Percentiles rank a stretch among this genome's conserved stretches.
Conservation (phyloP, 2,329 filamentous ascomycete genomes). For the Polytolypa hystricis region DNA sequence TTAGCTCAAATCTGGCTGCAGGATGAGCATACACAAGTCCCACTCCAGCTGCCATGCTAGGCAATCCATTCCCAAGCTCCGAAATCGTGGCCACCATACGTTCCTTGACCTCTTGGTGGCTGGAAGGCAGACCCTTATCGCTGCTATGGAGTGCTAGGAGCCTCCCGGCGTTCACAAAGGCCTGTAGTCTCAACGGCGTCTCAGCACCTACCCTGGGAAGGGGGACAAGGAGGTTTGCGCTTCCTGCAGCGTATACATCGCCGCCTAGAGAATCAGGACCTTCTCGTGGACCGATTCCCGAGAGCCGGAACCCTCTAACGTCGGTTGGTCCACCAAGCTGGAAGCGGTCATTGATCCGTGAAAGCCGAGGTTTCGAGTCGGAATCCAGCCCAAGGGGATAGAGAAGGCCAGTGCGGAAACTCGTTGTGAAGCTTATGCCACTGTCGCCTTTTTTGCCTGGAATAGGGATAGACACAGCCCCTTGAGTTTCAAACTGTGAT, state of each 20-base stretch:
- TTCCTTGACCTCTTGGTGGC: slow-evolving; percentile 34
- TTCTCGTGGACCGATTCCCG: slow-evolving; percentile 80
- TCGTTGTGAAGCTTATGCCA: slow-evolving; percentile 71
- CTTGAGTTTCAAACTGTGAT: slow-evolving; percentile 71
- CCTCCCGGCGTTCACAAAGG: slow-evolving; percentile 84
- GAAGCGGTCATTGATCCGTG: slow-evolving; percentile 87
- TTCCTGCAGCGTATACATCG: slow-evolving; percentile 82
- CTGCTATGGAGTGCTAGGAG: slow-evolving; percentile 62
- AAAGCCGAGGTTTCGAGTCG: slow-evolving; percentile 47
- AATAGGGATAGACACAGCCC: slow-evolving; percentile 61
- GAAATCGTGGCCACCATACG: slow-evolving; percentile 48
- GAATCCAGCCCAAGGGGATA: slow-evolving; percentile 64
- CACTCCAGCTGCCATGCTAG: slow-evolving; percentile 75
- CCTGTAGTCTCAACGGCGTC: slow-evolving; percentile 73
- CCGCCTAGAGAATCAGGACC: slow-evolving; percentile 78
- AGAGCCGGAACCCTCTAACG: slow-evolving; percentile 83
- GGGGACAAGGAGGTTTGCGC: slow-evolving; percentile 74
- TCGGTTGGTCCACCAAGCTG: slow-evolving; percentile 89
- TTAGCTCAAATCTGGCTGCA: slow-evolving; percentile 85
- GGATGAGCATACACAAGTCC: slow-evolving; percentile 93
- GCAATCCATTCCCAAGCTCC: slow-evolving; percentile 63
- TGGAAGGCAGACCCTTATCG: slow-evolving; percentile 36
- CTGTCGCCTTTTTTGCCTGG: slow-evolving; percentile 58
- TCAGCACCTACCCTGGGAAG: slow-evolving; percentile 71
- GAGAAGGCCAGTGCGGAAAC: slow-evolving; percentile 69